Evolutionary conservation across 1,284 basidiomycete species (phyloP).

Genomic region (Rhodotorula glutinis): DNA sequence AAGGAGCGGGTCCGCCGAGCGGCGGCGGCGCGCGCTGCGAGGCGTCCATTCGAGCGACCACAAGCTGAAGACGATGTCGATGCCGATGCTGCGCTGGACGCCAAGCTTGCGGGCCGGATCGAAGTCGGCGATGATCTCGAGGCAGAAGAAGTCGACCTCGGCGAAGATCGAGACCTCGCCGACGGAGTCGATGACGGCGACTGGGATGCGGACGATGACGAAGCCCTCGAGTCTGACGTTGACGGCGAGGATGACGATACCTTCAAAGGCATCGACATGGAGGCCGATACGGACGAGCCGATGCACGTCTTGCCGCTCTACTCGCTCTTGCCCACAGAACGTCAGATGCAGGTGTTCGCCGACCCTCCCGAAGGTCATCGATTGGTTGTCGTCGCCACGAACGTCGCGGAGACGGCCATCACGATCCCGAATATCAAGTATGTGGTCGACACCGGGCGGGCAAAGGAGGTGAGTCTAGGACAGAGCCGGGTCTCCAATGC

Average conservation of each 20-base stretch:
- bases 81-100: constrained; percentile 19
- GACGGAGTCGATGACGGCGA: constrained; percentile 59
- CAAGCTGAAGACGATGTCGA: constrained; percentile 26
- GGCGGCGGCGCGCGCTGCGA: constrained; percentile 23
- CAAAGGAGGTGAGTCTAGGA: constrained; percentile 59
- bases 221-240: constrained; percentile 41
- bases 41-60: not conserved
- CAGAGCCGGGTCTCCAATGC: not conserved
- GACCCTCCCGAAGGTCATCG: constrained; percentile 62
- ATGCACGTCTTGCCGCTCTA: constrained; percentile 72
- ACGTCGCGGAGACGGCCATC: constrained; percentile 74
- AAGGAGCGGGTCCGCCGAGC: constrained; percentile 49
- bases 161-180: constrained; percentile 54
- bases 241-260: constrained; percentile 49
- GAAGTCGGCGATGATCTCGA: constrained; percentile 57
- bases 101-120: constrained; percentile 19
- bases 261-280: constrained; percentile 56
- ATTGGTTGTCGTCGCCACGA: constrained; percentile 70
- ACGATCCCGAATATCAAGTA: constrained; percentile 74
- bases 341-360: constrained; percentile 70
- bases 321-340: constrained; percentile 66
- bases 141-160: constrained; percentile 77
- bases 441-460: constrained; percentile 71
- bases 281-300: constrained; percentile 62
- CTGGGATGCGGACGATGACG: constrained; percentile 52